phyloP scores from a whole-genome alignment of 352 stramenopile genomes.

The Phytophthora sp. region DNA sequence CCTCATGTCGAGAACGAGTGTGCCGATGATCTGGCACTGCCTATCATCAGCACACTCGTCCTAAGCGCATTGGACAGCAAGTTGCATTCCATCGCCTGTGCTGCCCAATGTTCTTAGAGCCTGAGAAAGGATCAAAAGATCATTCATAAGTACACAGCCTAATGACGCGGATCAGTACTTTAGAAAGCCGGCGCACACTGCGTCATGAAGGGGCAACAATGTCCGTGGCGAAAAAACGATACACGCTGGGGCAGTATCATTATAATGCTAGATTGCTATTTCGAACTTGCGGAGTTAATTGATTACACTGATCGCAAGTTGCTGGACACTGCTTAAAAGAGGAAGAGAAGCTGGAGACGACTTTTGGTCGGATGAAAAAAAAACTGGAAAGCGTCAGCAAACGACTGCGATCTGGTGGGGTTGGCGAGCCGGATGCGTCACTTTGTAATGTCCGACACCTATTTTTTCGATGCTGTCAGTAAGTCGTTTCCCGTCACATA shows the following conservation, averaged over 20 bases:
- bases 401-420: not conserved
- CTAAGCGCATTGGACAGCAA: too few relatives aligned
- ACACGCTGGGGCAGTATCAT: not conserved
- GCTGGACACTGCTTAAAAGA: not conserved
- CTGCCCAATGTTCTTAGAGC: too few relatives aligned
- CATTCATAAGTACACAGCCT: not conserved
- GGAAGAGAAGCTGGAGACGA: not conserved
- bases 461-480: not conserved
- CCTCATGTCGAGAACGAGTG: not conserved
- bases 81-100: too few relatives aligned
- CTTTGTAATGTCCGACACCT: not conserved
- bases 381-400: slow-evolving; percentile 1
- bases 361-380: not conserved
- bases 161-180: not conserved
- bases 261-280: not conserved
- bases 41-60: too few relatives aligned
- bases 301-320: not conserved
- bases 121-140: not conserved
- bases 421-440: not conserved
- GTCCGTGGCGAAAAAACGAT: not conserved
- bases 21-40: slow-evolving; percentile 1
- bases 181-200: not conserved
- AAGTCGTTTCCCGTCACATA: not conserved
- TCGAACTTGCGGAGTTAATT: not conserved
- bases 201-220: not conserved